Evolutionary conservation across 2,329 filamentous ascomycete species (phyloP).

Genomic region (Fusarium staphyleae): DNA sequence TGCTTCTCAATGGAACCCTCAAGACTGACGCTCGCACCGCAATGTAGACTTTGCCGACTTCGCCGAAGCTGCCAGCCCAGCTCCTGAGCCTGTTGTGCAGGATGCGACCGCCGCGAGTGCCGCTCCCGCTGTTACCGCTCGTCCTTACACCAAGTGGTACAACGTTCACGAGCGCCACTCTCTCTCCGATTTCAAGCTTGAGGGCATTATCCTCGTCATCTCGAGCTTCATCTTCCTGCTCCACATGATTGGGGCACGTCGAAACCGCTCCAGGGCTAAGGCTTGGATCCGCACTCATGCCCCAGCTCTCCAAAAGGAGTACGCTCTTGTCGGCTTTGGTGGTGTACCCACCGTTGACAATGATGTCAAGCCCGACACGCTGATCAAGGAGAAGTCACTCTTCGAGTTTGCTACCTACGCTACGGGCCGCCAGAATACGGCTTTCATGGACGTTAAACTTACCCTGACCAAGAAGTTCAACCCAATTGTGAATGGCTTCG

Average conservation of each 20-base stretch:
- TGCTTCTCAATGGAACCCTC: slow-evolving; percentile 2
- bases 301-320: slow-evolving; percentile 78
- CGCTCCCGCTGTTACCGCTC: slow-evolving; percentile 56
- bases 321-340: slow-evolving; percentile 83
- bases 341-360: slow-evolving; percentile 59
- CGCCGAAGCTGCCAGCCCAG: slow-evolving; percentile 75
- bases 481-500: slow-evolving; percentile 67
- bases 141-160: slow-evolving; percentile 94
- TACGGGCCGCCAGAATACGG: slow-evolving; percentile 89
- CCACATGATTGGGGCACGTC: slow-evolving; percentile 80
- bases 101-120: slow-evolving; percentile 56
- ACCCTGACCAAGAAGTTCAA: slow-evolving; percentile 87
- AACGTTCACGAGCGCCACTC: slow-evolving; percentile 91
- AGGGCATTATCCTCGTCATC: slow-evolving; percentile 80
- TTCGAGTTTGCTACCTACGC: slow-evolving; percentile 89
- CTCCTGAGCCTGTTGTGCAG: slow-evolving; percentile 57
- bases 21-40: slow-evolving; percentile 39
- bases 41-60: slow-evolving; percentile 90
- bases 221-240: slow-evolving; percentile 77
- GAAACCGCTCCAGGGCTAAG: slow-evolving; percentile 81
- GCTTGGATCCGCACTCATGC: slow-evolving; percentile 81
- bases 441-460: slow-evolving; percentile 86
- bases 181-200: slow-evolving; percentile 83
- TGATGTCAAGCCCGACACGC: slow-evolving; percentile 47
- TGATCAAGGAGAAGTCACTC: slow-evolving; percentile 86